Evolutionary conservation across 2,329 filamentous ascomycete species (phyloP), one percentile per base, ranked within the genome.

Genomic region (Nothopassalora personata): DNA sequence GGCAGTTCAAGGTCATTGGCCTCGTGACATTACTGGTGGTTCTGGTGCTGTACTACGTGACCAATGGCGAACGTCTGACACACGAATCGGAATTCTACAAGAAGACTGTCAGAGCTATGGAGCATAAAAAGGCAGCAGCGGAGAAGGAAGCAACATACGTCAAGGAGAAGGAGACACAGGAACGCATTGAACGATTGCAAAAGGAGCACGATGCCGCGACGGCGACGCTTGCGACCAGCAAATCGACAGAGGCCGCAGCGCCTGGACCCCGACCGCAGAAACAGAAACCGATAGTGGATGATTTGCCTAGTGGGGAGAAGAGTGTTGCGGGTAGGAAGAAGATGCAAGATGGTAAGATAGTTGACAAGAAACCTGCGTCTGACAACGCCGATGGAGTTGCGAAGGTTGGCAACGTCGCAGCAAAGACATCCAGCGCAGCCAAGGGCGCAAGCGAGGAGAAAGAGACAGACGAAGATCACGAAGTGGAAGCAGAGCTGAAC

Each of bases 11-110:
- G 70, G 77, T 88, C 66, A 77, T 91, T 57, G 77, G 84, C 64
- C 78, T 92, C 68, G 78, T 87, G 58, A 79, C 86, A 57, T 66
- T 91, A 66, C 79, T 86, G 64, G 78, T 83, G 60, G 75, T 93
- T 60, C 75, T 93, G 66, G 80, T 86, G 49, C 77, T 88, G 56
- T 78, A 95, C 66, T 91, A 93, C 78, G 86, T 90, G 72, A 87
- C 86, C 19, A 82, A 81, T n/a, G 81, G 80, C 52, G 76, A 83
- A 54, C 80, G 81, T 58, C 77, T 81, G 53, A 78, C 79, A 34
- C 73, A 76, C 61, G 77, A 77, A 51, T 80, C 75, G 47, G 80
- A 81, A 67, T 85, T 85, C 75, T 84, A 86, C 73, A 77, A 76
- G 28, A 79, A 80, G 51, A 86, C 80, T 2, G 74, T 81, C 10